phyloP scores from a whole-genome alignment of 164 flowering plant genomes.

The Brasenia schreberi region DNA sequence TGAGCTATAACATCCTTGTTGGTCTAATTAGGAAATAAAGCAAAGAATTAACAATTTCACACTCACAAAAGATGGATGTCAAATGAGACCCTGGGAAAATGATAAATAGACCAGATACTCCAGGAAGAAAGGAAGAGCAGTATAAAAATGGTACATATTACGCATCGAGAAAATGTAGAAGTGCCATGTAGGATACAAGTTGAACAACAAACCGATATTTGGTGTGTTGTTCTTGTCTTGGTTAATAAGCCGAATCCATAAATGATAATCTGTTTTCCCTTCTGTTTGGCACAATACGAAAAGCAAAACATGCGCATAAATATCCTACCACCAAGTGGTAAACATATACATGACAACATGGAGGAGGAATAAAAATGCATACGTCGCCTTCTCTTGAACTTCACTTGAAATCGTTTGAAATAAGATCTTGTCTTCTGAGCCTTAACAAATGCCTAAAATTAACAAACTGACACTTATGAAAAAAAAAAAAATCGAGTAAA shows the following conservation, averaged over 20 bases:
- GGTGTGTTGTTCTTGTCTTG: slow-evolving; percentile 95
- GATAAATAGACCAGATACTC: no score
- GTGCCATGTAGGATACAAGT: slow-evolving; percentile 42
- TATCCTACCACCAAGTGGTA: no score
- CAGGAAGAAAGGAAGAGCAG: background rate
- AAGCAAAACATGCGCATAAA: no score
- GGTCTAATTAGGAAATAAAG: slow-evolving; percentile 22
- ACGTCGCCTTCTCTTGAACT: slow-evolving; percentile 46
- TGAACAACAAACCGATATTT: slow-evolving; percentile 80
- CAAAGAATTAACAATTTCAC: no score
- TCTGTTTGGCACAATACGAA: slow-evolving; percentile 16
- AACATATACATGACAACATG: no score
- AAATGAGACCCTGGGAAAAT: no score
- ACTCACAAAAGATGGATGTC: no score
- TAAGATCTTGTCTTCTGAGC: slow-evolving; percentile 36
- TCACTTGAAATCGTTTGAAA: slow-evolving; percentile 41
- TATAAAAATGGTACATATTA: background rate
- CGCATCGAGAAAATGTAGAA: background rate
- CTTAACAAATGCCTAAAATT: slow-evolving; percentile 30
- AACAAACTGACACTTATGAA: no score
- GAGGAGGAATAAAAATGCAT: background rate
- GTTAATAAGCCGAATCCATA: slow-evolving; percentile 70
- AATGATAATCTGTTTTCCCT: slow-evolving; percentile 90
- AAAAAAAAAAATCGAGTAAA: no score
- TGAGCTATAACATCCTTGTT: slow-evolving; percentile 80